Conservation (phyloP, 306 rosid genomes). For the Gastrolobium bilobum region DNA sequence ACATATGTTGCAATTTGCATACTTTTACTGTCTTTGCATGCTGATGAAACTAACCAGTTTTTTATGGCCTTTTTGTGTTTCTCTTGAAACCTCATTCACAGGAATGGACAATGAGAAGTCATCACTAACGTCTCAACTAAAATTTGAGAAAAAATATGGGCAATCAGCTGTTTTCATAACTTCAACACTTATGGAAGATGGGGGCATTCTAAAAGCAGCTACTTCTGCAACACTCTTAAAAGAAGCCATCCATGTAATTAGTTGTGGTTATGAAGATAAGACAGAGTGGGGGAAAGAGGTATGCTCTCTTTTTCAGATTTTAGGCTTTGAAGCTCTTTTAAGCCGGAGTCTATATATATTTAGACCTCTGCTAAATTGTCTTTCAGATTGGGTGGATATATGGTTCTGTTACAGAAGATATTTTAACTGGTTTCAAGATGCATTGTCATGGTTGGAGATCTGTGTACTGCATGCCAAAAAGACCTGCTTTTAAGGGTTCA, state of each 20-base stretch:
- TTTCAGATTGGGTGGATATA: constrained; percentile 97
- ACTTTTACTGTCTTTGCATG: neutral
- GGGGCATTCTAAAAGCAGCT: constrained; percentile 74
- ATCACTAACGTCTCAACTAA: constrained; percentile 69
- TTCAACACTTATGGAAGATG: constrained; percentile 81
- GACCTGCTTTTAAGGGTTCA: constrained; percentile 94
- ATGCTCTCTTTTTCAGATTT: constrained; percentile 23
- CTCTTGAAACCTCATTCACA: constrained; percentile 52
- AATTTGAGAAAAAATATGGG: constrained; percentile 85
- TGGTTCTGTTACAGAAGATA: constrained; percentile 96
- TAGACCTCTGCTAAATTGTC: constrained; percentile 42
- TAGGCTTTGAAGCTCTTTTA: constrained; percentile 10
- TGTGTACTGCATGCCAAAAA: constrained; percentile 90
- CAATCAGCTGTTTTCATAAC: constrained; percentile 81
- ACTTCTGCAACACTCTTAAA: constrained; percentile 81
- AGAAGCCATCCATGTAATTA: constrained; percentile 91
- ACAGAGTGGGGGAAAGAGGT: constrained; percentile 98
- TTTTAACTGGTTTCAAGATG: constrained; percentile 93
- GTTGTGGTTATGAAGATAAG: constrained; percentile 91
- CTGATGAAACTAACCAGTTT: neutral
- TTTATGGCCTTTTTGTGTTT: neutral
- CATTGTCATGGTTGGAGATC: constrained; percentile 98
- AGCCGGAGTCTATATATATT: constrained; percentile 19
- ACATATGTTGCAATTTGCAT: neutral
- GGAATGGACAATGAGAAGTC: constrained; percentile 81